Conservation (phyloP, 306 rosid genomes). For the Sesbania bispinosa region DNA sequence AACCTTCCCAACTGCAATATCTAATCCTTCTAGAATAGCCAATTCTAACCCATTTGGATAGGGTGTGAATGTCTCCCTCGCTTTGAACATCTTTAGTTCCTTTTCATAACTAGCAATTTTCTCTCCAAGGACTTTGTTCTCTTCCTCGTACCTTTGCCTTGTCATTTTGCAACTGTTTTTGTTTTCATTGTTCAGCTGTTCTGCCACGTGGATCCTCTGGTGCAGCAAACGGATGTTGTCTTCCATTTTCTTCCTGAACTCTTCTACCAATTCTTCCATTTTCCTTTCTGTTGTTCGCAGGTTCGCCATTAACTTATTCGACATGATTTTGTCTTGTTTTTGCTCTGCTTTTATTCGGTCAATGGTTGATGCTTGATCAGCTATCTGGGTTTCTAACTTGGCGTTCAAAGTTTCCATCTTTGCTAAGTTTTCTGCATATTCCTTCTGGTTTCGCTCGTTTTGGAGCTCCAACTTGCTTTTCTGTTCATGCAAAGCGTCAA, state of each 20-base stretch:
- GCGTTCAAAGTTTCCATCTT: constrained; percentile 28
- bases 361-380: constrained; percentile 35
- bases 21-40: constrained; percentile 19
- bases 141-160: constrained; percentile 42
- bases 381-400: constrained; percentile 35
- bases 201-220: constrained; percentile 64
- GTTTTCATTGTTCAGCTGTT: constrained; percentile 60
- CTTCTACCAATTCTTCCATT: constrained; percentile 55
- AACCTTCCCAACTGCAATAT: constrained; percentile 22
- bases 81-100: not conserved
- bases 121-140: no score
- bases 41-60: not conserved
- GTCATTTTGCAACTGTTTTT: constrained; percentile 42
- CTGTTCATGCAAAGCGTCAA: constrained; percentile 40
- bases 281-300: constrained; percentile 43
- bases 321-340: constrained; percentile 18
- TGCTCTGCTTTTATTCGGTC: constrained; percentile 15
- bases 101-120: constrained; percentile 36
- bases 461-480: constrained; percentile 47
- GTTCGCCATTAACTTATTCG: constrained; percentile 19
- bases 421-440: constrained; percentile 24
- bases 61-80: not conserved
- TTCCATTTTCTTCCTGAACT: constrained; percentile 44
- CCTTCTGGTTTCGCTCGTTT: constrained; percentile 33
- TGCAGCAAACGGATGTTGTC: constrained; percentile 52